Conservation (phyloP, 176 grass and related monocot species). For the Microstegium vimineum region DNA sequence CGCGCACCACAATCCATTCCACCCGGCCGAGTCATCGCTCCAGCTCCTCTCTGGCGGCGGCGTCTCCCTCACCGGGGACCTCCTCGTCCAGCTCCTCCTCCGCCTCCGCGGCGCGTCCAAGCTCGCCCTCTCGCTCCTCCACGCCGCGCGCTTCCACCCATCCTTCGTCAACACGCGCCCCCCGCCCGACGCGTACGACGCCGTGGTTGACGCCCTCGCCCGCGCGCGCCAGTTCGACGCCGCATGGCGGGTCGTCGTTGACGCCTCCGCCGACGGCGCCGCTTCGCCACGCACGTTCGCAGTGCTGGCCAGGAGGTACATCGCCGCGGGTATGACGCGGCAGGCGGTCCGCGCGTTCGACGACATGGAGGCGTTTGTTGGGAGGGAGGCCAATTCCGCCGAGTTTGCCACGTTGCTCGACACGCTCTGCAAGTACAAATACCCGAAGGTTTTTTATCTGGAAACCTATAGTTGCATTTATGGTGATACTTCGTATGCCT, state of each 20-base stretch:
- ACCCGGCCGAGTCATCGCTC: conserved; percentile 69
- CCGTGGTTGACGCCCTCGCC: conserved; percentile 67
- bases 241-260: conserved; percentile 68
- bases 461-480: neutral
- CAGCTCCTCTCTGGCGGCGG: conserved; percentile 54
- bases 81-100: conserved; percentile 79
- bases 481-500: neutral
- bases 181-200: conserved; percentile 56
- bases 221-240: conserved; percentile 75
- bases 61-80: conserved; percentile 34
- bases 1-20: conserved; percentile 78
- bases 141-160: conserved; percentile 57
- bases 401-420: conserved; percentile 82
- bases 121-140: conserved; percentile 67
- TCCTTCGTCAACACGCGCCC: neutral
- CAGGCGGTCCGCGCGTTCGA: conserved; percentile 82
- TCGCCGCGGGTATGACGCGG: conserved; percentile 72
- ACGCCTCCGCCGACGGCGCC: conserved; percentile 57
- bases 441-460: conserved; percentile 58
- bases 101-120: conserved; percentile 87
- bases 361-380: conserved; percentile 94
- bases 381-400: conserved; percentile 58
- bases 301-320: conserved; percentile 59
- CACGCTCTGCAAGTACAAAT: conserved; percentile 92
- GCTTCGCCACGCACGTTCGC: conserved; percentile 68